Evolutionary conservation across 2,329 filamentous ascomycete genomes (phyloP).

Genomic region (Sporothrix phasma): DNA sequence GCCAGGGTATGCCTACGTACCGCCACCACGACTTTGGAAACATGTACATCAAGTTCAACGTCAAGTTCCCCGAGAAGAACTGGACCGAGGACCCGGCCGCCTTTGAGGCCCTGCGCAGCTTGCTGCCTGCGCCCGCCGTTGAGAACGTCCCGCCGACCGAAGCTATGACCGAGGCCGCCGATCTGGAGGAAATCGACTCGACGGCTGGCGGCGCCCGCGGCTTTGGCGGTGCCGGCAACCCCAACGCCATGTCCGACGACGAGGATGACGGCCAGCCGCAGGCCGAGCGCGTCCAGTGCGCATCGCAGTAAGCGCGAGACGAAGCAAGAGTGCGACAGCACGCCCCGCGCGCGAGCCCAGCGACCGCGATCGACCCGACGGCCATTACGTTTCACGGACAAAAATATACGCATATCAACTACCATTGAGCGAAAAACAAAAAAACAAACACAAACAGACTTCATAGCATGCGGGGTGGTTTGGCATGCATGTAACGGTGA

Average conservation of each 20-base stretch:
- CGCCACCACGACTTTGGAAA: slow-evolving; percentile 94
- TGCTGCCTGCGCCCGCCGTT: slow-evolving; percentile 62
- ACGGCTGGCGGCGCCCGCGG: slow-evolving; percentile 53
- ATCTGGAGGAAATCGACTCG: slow-evolving; percentile 71
- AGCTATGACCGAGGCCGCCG: slow-evolving; percentile 83
- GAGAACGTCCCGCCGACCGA: slow-evolving; percentile 63
- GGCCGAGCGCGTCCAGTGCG: slow-evolving; percentile 75
- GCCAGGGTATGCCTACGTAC: slow-evolving; percentile 94
- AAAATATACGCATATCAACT: neutral
- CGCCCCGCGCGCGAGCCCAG: neutral
- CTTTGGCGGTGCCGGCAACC: slow-evolving; percentile 38
- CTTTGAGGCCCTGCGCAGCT: slow-evolving; percentile 69
- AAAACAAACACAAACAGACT: neutral
- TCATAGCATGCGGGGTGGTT: neutral
- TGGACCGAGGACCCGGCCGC: slow-evolving; percentile 57
- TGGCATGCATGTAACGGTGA: neutral
- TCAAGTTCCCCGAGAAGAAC: slow-evolving; percentile 86
- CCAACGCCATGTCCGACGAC: slow-evolving; percentile 57
- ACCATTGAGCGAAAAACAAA: neutral
- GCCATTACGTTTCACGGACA: neutral
- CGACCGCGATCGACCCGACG: neutral
- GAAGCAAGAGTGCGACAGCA: neutral
- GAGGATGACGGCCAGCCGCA: slow-evolving; percentile 68
- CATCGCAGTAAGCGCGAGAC: slow-evolving; percentile 57
- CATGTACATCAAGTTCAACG: slow-evolving; percentile 92